Base-by-base conservation (phyloP, 2,329 filamentous ascomycete genomes). In the Orbilia ellipsospora region DNA sequence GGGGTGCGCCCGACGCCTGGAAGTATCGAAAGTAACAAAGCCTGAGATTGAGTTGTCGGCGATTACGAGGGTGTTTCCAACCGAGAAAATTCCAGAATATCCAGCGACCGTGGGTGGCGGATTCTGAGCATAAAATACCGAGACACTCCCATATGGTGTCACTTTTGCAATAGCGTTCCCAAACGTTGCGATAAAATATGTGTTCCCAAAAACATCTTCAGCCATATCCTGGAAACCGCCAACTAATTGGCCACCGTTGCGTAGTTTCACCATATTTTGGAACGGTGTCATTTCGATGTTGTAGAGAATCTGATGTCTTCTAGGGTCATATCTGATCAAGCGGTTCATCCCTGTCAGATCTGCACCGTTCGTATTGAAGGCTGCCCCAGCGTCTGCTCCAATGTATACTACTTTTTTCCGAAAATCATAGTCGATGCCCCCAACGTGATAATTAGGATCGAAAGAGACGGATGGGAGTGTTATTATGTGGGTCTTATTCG, bases 191-290 rank as follows among this genome's bases (percentile, higher is more conserved):
- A 63, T 63, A 26, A 50, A 63, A 20, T 63, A 63, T 6, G 59
- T 51, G 44, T 63, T 51, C 16, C 59, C 59, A 4, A 15, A 7
- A 1, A n/a, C 40, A 20, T 63, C 59, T n/a, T 63, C 59, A 10
- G 59, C 59, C 28, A 51, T 50, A 63, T 63, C 59, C 36, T 63
- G 59, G 18, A 63, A 51, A 12, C 59, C 59, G 59, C 59, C 40
- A 4, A 63, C 31, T 15, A 45, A 13, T 26, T 63, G 42, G 44
- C n/a, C n/a, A 4, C 59, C 59, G n/a, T 52, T 50, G 15, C 16
- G 13, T 44, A n/a, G 44, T 16, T 63, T 52, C 3, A 63, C 59
- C 18, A 10, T 5, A 15, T 10, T 26, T n/a, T 51, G 44, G 44
- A 63, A 63, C 8, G 44, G 44, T 15, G 44, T 44, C 23, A 63